Evolutionary conservation across 768 basidiomycete genomes (phyloP).

Genomic region (Leucogyrophana mollusca): DNA sequence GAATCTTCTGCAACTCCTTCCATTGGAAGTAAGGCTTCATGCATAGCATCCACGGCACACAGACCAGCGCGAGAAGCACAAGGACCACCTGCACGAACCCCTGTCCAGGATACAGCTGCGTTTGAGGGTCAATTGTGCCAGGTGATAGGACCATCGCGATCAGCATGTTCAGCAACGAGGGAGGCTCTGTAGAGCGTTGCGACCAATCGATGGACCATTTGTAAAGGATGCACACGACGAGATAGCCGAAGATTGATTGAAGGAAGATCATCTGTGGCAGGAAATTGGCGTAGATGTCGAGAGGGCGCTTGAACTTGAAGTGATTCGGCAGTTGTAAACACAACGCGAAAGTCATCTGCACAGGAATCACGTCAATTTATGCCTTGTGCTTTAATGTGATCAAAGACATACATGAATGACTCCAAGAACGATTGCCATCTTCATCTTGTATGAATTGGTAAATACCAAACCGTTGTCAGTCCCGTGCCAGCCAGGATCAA

Average conservation of each 20-base stretch:
- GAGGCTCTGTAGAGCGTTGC: slow-evolving; percentile 63
- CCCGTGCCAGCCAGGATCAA: slow-evolving; percentile 95
- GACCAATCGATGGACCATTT: slow-evolving; percentile 98
- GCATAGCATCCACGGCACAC: slow-evolving; percentile 94
- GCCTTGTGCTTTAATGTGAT: not conserved
- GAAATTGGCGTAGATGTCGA: slow-evolving; percentile 93
- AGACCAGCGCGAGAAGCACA: slow-evolving; percentile 74
- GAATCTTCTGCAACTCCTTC: slow-evolving; percentile 85
- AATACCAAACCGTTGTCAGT: slow-evolving; percentile 90
- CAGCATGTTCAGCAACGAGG: slow-evolving; percentile 92
- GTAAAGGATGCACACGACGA: slow-evolving; percentile 91
- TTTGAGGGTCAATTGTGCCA: slow-evolving; percentile 65
- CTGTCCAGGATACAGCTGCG: slow-evolving; percentile 85
- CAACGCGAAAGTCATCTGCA: slow-evolving; percentile 96
- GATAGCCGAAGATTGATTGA: slow-evolving; percentile 96
- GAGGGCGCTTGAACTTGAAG: slow-evolving; percentile 82
- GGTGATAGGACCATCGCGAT: slow-evolving; percentile 96
- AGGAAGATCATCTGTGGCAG: slow-evolving; percentile 97
- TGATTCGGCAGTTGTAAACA: slow-evolving; percentile 97
- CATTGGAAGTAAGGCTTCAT: slow-evolving; percentile 90
- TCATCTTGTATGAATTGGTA: slow-evolving; percentile 99
- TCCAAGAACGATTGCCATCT: slow-evolving; percentile 95
- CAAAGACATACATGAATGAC: slow-evolving; percentile 83
- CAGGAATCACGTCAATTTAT: slow-evolving; percentile 12
- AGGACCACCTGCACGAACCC: slow-evolving; percentile 78